Evolutionary conservation across 371 early-diverging fungal genomes (phyloP), one percentile per base, ranked within the genome.

Genomic region (Funneliformis caledonium): DNA sequence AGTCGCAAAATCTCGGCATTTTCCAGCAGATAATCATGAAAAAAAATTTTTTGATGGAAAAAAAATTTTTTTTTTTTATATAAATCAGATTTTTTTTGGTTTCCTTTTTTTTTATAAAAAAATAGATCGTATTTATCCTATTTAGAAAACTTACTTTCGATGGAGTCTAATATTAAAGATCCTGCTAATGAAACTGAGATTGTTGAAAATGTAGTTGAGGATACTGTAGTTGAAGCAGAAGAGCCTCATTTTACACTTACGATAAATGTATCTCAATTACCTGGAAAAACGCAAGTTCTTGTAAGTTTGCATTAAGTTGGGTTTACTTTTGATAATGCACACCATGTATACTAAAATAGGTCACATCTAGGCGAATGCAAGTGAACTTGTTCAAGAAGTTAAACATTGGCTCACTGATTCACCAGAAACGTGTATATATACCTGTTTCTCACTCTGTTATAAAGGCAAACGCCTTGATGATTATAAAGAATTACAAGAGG

Each of bases 371-470:
- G 89, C 92, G 4, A 92, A 91, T 73, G 89, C 93, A 77, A 90
- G 90, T 70, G 96, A 94, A 82, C 89, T 93, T 10, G 88, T 97
- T 72, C 93, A 92, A 80, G 97, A 97, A 82, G 89, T 98, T 72
- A 96, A 94, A 82, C 95, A 96, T 81, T 91, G 91, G 33, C 89
- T 98, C 78, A 92, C 93, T 82, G 97, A 98, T 83, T 92, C 93
- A 0, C 93, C 95, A 22, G 94, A 94, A 70, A 93, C 94, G 2
- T 93, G 94, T 81, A 93, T 92, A 65, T 92, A 94, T 87, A 95
- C 97, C 19, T 97, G 97, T 87, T 98, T 98, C 85, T 93, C 92
- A 78, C 87, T 98, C 31, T 83, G 91, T 16, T 92, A 88, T 82
- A 89, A 94, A 16, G 96, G 94, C 37, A 82, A 84, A 78, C 87